Base-by-base conservation (phyloP, 2,329 filamentous ascomycete genomes). In the Talaromyces sp. region DNA sequence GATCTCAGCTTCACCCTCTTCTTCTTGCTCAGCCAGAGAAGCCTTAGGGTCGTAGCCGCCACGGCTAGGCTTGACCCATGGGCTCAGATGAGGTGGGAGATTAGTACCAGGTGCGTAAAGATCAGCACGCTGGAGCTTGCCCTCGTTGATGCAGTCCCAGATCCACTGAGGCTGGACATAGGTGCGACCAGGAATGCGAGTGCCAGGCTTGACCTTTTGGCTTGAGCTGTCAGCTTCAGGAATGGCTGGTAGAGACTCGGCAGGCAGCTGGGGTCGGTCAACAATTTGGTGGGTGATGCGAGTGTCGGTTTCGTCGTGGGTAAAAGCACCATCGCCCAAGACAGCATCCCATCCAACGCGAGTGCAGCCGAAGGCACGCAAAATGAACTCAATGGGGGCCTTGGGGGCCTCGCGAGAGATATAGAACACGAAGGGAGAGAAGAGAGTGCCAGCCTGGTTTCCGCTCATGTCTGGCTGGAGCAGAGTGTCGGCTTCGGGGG, bases 161-260 rank as follows among this genome's bases (percentile, higher is more conserved):
- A 99, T 86, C 93, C 95, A 99, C 71, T 99, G 94, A 17, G 94
- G 94, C 77, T 99, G 94, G 51, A 99, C 78, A 65, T 99, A 99
- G 58, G 86, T 91, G 61, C 94, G 84, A 32, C 93, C 93, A n/a
- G 93, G 91, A 56, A 97, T 88, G 56, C 91, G 86, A 58, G 85
- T 85, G 66, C 90, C 88, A 27, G 80, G 76, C 66, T 75, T 77
- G 55, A 80, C 73, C 56, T 73, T 78, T 32, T 73, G 24, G 63
- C 77, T 40, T 77, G 65, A 77, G 17, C 72, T 77, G 43, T 76
- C 71, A 3, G 69, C 69, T 16, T 74, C 72, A 19, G 75, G 73
- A 42, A 73, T 55, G 45, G 71, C 66, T 14, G 76, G 75, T 30
- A 79, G 70, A 47, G 78, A 76, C 22, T 81, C 82, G 70, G 86